phyloP scores from a whole-genome alignment of 192 early-diverging fungal species.

The Piromyces sp. region DNA sequence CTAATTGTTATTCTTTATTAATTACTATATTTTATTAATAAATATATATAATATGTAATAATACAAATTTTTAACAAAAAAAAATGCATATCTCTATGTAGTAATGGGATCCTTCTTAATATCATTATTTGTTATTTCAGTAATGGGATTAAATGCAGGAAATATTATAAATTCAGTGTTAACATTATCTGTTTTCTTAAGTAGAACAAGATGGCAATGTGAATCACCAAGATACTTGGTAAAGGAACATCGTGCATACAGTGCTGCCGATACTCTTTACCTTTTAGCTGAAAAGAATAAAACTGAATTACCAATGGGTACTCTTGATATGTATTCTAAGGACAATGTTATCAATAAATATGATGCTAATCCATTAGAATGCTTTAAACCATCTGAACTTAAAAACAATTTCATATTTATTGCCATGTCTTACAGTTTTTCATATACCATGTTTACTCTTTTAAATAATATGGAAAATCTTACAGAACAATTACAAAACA shows the following conservation, averaged over 20 bases:
- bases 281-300: not conserved
- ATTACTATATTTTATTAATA: no score
- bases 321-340: not conserved
- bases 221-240: not conserved
- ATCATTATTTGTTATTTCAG: not conserved
- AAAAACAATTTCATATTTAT: not conserved
- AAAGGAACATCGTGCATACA: not conserved
- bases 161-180: not conserved
- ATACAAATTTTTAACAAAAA: no score
- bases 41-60: no score
- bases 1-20: no score
- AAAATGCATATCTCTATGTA: no score
- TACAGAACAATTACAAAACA: not conserved
- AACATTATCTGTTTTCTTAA: not conserved
- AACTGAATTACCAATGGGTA: not conserved
- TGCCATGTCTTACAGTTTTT: not conserved
- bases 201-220: not conserved
- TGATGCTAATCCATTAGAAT: not conserved
- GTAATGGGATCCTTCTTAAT: not conserved
- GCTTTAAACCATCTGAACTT: not conserved
- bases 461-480: not conserved
- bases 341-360: not conserved
- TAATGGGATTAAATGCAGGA: not conserved
- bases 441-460: not conserved
- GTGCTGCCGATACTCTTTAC: not conserved